A percentile compares a stretch with the other conserved stretches of the same genome.
These are phyloP conservation scores for Theileria luwenshuni DNA, from an alignment of 169 alveolate species.

Conservation along the genomic window DNA sequence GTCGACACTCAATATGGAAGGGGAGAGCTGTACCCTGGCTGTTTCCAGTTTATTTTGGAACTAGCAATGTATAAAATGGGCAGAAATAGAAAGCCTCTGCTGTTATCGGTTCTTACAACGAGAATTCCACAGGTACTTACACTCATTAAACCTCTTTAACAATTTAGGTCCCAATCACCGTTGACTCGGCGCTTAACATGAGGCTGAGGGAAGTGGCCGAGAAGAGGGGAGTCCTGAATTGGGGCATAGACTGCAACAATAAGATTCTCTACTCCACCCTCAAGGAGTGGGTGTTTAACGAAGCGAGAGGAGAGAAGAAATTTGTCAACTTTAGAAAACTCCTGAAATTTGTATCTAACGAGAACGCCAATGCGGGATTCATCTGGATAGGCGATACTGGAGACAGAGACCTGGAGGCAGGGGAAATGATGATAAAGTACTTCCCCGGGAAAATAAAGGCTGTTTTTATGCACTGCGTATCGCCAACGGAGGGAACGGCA, in stretches of 20 bases:
- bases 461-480: constrained; percentile 80
- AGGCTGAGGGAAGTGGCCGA: constrained; percentile 79
- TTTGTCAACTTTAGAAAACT: constrained; percentile 79
- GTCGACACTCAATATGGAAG: constrained; percentile 82
- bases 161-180: constrained; percentile 78
- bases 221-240: constrained; percentile 75
- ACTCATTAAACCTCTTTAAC: neutral
- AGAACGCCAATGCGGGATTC: constrained; percentile 72
- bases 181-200: constrained; percentile 75
- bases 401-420: constrained; percentile 83
- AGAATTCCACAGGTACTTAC: constrained; percentile 79
- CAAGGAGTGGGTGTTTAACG: constrained; percentile 85
- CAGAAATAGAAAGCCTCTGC: constrained; percentile 71
- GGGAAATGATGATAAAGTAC: constrained; percentile 81
- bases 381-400: constrained; percentile 88
- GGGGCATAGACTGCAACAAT: constrained; percentile 84
- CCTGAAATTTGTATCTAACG: constrained; percentile 71
- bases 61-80: constrained; percentile 76
- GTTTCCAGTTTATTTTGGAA: constrained; percentile 80
- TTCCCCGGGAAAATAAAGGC: constrained; percentile 80
- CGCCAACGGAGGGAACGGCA: constrained; percentile 41
- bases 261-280: constrained; percentile 80
- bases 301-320: constrained; percentile 80
- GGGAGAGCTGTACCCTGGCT: constrained; percentile 78
- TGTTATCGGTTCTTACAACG: constrained; percentile 82